A percentile compares a stretch with the other conserved stretches of the same genome.
Conservation (phyloP, 305 asterid species). For the Rubia peregrina region DNA sequence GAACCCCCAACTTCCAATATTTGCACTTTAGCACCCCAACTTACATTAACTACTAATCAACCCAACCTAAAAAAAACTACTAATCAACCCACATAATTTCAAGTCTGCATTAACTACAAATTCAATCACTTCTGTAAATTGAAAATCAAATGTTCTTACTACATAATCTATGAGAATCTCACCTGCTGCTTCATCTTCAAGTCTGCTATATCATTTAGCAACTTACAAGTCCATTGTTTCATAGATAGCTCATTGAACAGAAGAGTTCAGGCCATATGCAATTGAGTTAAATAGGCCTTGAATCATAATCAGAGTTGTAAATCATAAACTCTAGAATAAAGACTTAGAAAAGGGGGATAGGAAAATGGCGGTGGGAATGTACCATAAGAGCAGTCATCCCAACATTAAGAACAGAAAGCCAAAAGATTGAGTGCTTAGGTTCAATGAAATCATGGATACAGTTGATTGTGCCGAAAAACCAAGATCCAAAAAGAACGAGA, state of each 20-base stretch:
- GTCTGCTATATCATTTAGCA: no score
- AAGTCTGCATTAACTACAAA: no score
- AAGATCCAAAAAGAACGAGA: constrained; percentile 87
- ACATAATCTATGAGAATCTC: no score
- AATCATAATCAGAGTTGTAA: neutral
- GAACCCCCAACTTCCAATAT: no score
- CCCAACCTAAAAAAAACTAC: no score
- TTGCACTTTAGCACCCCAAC: no score
- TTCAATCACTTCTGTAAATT: no score
- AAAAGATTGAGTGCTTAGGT: constrained; percentile 82
- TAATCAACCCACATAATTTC: no score
- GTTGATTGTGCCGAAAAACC: constrained; percentile 95
- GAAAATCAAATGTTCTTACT: no score
- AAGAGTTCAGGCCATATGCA: constrained; percentile 95
- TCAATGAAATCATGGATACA: constrained; percentile 90
- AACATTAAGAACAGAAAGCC: constrained; percentile 97
- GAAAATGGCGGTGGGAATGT: constrained; percentile 15
- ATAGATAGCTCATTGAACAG: constrained; percentile 77
- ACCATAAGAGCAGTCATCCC: constrained; percentile 98
- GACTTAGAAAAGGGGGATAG: neutral
- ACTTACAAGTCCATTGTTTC: constrained; percentile 93
- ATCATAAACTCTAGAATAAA: neutral
- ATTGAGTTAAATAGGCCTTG: constrained; percentile 95
- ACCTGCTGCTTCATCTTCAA: no score
- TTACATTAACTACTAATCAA: no score